Evolutionary conservation across 139 green algal genomes (phyloP).

Genomic region (Desmodesmus armatus): DNA sequence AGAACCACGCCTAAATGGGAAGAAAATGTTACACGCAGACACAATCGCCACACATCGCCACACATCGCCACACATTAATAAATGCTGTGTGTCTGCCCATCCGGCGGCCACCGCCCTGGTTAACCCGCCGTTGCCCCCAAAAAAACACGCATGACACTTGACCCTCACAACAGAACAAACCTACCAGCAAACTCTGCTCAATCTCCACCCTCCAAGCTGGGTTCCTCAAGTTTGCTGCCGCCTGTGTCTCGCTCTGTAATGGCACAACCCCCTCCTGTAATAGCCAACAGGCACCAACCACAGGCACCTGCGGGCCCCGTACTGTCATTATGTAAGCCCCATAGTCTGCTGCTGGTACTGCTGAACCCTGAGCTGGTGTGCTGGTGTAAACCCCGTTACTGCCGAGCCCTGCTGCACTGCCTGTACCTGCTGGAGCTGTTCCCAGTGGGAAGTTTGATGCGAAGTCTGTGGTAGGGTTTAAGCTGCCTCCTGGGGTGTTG

Average conservation of each 20-base stretch:
- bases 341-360: neutral
- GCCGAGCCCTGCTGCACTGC: neutral
- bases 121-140: neutral
- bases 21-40: neutral
- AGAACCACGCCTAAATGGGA: neutral
- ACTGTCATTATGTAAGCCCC: conserved; percentile 5
- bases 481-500: neutral
- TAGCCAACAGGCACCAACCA: conserved; percentile 1
- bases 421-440: neutral
- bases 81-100: neutral
- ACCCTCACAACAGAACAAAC: neutral
- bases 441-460: neutral
- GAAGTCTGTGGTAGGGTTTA: neutral
- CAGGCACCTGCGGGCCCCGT: conserved; percentile 2
- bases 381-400: neutral
- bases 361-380: neutral
- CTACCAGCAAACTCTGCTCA: conserved; percentile 23
- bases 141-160: neutral
- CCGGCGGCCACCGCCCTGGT: neutral
- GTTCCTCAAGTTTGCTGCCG: conserved; percentile 17
- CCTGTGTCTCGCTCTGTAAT: neutral
- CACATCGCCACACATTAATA: neutral
- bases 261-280: neutral
- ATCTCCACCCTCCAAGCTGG: neutral
- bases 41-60: neutral